Evolutionary conservation across 768 basidiomycete genomes (phyloP).

Genomic region (Mrakia gelida): DNA sequence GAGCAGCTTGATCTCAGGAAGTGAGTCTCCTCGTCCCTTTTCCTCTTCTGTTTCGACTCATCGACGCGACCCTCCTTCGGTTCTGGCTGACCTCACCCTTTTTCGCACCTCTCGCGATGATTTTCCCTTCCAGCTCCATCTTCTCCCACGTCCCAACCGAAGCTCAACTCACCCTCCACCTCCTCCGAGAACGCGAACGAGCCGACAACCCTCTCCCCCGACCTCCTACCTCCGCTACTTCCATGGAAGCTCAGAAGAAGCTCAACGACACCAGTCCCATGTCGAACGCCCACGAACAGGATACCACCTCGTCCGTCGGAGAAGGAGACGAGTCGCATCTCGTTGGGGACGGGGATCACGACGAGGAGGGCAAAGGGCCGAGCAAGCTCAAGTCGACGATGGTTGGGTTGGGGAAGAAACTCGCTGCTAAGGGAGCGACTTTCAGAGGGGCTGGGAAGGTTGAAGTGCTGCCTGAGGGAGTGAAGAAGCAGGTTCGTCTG

Average conservation of each 20-base stretch:
- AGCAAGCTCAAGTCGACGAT: conserved; percentile 43
- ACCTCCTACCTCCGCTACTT: conserved; percentile 34
- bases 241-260: conserved; percentile 32
- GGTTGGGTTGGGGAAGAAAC: conserved; percentile 30
- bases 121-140: conserved; percentile 38
- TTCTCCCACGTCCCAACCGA: conserved; percentile 47
- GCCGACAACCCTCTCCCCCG: conserved; percentile 40
- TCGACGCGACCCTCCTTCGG: neutral
- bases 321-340: conserved; percentile 41
- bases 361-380: conserved; percentile 35
- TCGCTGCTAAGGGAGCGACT: conserved; percentile 46
- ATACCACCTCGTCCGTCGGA: conserved; percentile 36
- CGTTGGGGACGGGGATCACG: conserved; percentile 42
- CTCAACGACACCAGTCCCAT: conserved; percentile 41
- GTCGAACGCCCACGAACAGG: conserved; percentile 37
- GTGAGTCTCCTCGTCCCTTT: conserved; percentile 34
- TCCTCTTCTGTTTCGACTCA: neutral
- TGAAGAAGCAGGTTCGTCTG: conserved; percentile 38
- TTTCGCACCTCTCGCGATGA: conserved; percentile 5
- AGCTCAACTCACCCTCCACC: conserved; percentile 45
- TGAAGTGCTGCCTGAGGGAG: conserved; percentile 38
- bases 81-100: neutral
- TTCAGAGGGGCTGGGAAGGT: conserved; percentile 46
- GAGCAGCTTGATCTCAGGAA: conserved; percentile 46
- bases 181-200: conserved; percentile 45